Evolutionary conservation across 257 asterid genomes (phyloP).

Genomic region (Solanum gracilifrons): DNA sequence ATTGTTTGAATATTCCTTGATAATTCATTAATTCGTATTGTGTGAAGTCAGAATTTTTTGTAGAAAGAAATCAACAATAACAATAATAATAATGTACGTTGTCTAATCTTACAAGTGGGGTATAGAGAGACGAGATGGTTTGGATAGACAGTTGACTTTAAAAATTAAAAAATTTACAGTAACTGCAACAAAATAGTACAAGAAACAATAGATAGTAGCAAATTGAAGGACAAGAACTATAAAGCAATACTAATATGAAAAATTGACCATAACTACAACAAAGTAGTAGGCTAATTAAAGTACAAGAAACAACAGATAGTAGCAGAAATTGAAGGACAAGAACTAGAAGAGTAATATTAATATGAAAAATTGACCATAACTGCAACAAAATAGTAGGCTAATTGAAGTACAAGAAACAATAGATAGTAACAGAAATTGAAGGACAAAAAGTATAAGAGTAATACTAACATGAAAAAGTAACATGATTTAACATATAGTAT

Average conservation of each 20-base stretch:
- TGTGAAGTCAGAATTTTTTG: not conserved
- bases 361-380: not conserved
- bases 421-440: not conserved
- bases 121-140: not conserved
- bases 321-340: not conserved
- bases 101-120: no score
- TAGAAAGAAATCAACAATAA: not conserved
- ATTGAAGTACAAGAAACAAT: not conserved
- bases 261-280: not conserved
- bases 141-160: no score
- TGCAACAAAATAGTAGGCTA: not conserved
- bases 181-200: not conserved
- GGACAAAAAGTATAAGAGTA: not conserved
- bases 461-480: not conserved
- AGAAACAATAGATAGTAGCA: not conserved
- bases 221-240: not conserved
- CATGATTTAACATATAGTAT: no score
- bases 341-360: not conserved
- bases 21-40: fast-evolving
- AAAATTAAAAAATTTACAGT: not conserved
- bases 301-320: not conserved
- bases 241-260: no score
- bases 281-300: not conserved
- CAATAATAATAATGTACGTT: no score
- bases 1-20: not conserved